Evolutionary conservation across 2,329 filamentous ascomycete species (phyloP).

Genomic region (Penicillium sp.): DNA sequence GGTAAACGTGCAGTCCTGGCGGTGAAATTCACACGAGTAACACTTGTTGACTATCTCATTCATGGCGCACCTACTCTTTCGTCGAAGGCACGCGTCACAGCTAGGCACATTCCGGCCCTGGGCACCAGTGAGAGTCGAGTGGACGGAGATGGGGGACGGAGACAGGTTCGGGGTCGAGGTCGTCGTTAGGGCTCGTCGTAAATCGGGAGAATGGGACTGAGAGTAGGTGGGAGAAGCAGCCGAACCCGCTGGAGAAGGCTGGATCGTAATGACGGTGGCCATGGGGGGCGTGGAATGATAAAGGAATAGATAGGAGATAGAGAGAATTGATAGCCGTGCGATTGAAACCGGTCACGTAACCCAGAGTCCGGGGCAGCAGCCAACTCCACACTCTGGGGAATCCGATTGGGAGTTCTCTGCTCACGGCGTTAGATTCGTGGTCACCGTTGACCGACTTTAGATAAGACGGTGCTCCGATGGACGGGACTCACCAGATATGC

Average conservation of each 20-base stretch:
- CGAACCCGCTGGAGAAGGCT: slow-evolving; percentile 35
- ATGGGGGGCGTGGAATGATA: slow-evolving; percentile 18
- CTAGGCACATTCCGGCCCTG: slow-evolving; percentile 37
- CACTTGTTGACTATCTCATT: slow-evolving; percentile 45
- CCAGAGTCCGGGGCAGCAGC: slow-evolving; percentile 6
- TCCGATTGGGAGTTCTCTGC: not conserved
- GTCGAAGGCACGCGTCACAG: slow-evolving; percentile 44
- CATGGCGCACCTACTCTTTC: slow-evolving; percentile 45
- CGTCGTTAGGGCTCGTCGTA: slow-evolving; percentile 24
- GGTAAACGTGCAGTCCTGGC: slow-evolving; percentile 45
- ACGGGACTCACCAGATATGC: slow-evolving; percentile 19
- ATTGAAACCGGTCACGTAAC: slow-evolving; percentile 21
- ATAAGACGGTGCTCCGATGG: not conserved
- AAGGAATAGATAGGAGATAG: not conserved
- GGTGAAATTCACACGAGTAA: slow-evolving; percentile 46
- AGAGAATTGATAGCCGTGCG: slow-evolving; percentile 11
- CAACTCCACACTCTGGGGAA: slow-evolving; percentile 1
- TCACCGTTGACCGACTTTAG: not conserved
- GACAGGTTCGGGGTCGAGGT: slow-evolving; percentile 24
- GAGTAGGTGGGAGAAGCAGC: slow-evolving; percentile 22
- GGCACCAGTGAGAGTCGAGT: slow-evolving; percentile 28
- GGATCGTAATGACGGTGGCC: slow-evolving; percentile 42
- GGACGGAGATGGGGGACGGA: slow-evolving; percentile 23
- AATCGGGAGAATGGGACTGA: slow-evolving; percentile 25
- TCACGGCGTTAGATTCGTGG: not conserved